These are phyloP conservation scores for Fagopyrum esculentum DNA, from an alignment of 148 eudicot genomes.

Conservation along the genomic window DNA sequence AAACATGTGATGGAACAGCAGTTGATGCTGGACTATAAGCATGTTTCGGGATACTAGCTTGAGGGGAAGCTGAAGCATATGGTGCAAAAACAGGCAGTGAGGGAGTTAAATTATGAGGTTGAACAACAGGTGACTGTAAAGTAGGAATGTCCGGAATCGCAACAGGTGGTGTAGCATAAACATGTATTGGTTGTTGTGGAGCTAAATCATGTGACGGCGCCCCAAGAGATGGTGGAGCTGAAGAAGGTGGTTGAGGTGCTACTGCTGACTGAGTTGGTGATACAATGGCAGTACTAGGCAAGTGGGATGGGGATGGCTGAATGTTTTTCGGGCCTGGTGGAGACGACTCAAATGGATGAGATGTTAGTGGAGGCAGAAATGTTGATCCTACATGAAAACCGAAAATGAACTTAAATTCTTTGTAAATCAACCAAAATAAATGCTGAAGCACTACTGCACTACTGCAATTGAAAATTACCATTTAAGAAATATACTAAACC, in stretches of 20 bases:
- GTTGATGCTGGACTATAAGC: not conserved
- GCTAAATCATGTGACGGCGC: constrained; percentile 13
- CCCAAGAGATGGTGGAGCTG: not conserved
- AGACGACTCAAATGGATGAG: constrained; percentile 16
- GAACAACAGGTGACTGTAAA: not conserved
- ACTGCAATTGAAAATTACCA: constrained; percentile 16
- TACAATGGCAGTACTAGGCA: not conserved
- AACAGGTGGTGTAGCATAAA: constrained; percentile 10
- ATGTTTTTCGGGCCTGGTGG: constrained; percentile 8
- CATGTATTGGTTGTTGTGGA: constrained; percentile 2
- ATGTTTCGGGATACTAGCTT: not conserved
- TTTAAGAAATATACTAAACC: too few relatives aligned
- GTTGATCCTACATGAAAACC: constrained; percentile 16
- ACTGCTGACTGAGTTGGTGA: constrained; percentile 9
- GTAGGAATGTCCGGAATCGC: too few relatives aligned
- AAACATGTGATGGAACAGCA: constrained; percentile 3
- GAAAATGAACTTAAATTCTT: not conserved
- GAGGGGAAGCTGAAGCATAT: not conserved
- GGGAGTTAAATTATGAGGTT: not conserved
- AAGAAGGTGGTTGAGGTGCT: not conserved
- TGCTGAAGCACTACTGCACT: not conserved
- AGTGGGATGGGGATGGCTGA: constrained; percentile 6
- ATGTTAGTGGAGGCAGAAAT: constrained; percentile 14
- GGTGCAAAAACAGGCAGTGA: constrained; percentile 11
- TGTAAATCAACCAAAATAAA: not conserved